Conservation (phyloP, 2,329 filamentous ascomycete genomes). For the Lasiodiplodia hormozganensis region DNA sequence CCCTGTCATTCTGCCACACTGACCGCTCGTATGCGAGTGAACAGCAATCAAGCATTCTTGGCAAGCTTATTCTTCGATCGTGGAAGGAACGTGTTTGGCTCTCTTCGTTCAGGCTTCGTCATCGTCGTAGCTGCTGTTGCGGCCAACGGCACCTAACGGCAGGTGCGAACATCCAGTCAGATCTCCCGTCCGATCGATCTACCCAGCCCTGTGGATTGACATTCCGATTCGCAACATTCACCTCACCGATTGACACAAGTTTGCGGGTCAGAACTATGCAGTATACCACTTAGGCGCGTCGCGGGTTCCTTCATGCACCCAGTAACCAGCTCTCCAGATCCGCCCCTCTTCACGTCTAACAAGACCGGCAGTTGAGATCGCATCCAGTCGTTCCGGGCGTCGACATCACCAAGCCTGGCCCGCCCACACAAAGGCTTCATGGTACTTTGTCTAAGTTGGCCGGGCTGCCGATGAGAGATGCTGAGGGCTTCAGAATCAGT, state of each 20-base stretch:
- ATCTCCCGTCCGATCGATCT: slow-evolving; percentile 12
- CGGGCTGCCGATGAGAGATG: too few relatives aligned
- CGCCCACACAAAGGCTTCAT: slow-evolving; percentile 24
- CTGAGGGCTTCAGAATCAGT: slow-evolving; percentile 19
- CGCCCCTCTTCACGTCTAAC: neutral
- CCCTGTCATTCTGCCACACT: neutral
- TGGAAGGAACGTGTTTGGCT: neutral
- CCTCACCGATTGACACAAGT: slow-evolving; percentile 19
- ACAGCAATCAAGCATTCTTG: neutral
- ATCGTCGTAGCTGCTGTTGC: slow-evolving; percentile 4
- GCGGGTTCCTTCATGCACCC: slow-evolving; percentile 47
- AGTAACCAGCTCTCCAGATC: slow-evolving; percentile 32
- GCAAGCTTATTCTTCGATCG: neutral
- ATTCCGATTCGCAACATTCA: slow-evolving; percentile 15
- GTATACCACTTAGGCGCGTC: slow-evolving; percentile 43
- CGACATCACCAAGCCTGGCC: slow-evolving; percentile 27
- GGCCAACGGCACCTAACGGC: neutral
- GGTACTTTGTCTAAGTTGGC: neutral
- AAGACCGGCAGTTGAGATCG: slow-evolving; percentile 34
- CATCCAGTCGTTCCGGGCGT: slow-evolving; percentile 37
- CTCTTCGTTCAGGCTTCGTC: neutral
- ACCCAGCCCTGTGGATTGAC: neutral
- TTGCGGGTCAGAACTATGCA: slow-evolving; percentile 37
- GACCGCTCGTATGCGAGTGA: neutral
- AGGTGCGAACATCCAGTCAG: slow-evolving; percentile 17